phyloP scores from a whole-genome alignment of 768 basidiomycete genomes.

The Suillus subalutaceus region DNA sequence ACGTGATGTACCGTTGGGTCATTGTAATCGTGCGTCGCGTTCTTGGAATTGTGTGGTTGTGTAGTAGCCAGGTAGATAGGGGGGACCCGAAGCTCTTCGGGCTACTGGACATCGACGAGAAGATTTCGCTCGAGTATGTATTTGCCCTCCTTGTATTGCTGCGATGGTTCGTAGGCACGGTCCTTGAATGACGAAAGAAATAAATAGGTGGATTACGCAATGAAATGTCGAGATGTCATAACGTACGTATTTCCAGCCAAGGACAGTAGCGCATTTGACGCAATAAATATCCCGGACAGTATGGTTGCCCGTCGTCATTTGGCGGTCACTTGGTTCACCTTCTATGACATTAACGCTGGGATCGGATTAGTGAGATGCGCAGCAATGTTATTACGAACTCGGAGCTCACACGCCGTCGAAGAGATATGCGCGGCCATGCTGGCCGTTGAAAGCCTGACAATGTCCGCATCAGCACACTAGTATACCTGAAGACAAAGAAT shows the following conservation, averaged over 20 bases:
- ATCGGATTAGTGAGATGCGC: conserved; percentile 14
- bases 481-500: conserved; percentile 1
- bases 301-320: conserved; percentile 97
- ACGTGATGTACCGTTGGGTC: conserved; percentile 16
- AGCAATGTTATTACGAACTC: conserved; percentile 20
- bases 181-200: conserved; percentile 56
- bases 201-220: conserved; percentile 8
- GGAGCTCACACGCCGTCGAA: conserved; percentile 87
- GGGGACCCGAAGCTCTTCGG: conserved; percentile 12
- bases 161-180: conserved; percentile 83
- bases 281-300: conserved; percentile 96
- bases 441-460: conserved; percentile 90
- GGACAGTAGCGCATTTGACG: conserved; percentile 78
- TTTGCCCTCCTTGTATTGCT: conserved; percentile 99
- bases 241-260: conserved; percentile 99
- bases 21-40: conserved; percentile 16
- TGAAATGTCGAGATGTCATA: conserved; percentile 11
- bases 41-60: conserved; percentile 1
- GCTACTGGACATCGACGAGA: conserved; percentile 82
- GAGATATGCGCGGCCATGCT: conserved; percentile 93
- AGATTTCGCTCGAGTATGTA: conserved; percentile 95
- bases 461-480: conserved; percentile 19
- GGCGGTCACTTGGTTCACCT: conserved; percentile 87
- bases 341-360: conserved; percentile 87
- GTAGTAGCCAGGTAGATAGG: conserved; percentile 16